Base-by-base conservation (phyloP, 257 asterid genomes). In the Fraxinus pennsylvanica region DNA sequence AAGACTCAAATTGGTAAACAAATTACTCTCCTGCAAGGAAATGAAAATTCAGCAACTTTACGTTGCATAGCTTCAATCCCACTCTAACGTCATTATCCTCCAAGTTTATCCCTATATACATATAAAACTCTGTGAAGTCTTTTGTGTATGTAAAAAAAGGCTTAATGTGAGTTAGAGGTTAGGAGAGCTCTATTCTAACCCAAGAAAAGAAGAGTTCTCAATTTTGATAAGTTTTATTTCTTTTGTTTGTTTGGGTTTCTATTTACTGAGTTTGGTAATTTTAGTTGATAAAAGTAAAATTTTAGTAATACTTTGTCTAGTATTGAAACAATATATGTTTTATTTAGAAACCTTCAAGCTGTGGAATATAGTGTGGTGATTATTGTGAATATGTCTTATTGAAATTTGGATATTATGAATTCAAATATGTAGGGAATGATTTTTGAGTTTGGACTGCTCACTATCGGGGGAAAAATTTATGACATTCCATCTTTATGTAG, bases 101-200 rank as follows among this genome's bases (percentile, higher is more conserved):
- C 43, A 6, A 38, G 43, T 7, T 38, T 38, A 7, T 38, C 43
- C 8, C 43, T 38, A 8, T 38, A 38, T 38, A 38, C 10, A 38
- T 38, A 38, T 38, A 38, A 38, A 38, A 38, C 43, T 38, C 8
- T 38, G 9, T 38, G 43, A 38, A 38, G 43, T 38, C 43, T 38
- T 38, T 38, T 38, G 43, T 38, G 43, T 6, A 38, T 38, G 43
- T 38, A 38, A 38, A 38, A 10, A 9, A 25, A 25, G 27, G 27
- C 27, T 25, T 25, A 25, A 25, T 25, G 76, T 12, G 75, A 7
- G 69, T 78, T 79, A 77, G 82, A 81, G 81, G 82, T 79, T 81
- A 73, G 84, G 82, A 63, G 78, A 68, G 43, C 65, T 72, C 72
- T 82, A 68, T 80, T 82, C 83, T 86, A 77, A 79, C 82, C 79